phyloP scores from a whole-genome alignment of 2,329 filamentous ascomycete species.

The Leptoxyphium fumago region DNA sequence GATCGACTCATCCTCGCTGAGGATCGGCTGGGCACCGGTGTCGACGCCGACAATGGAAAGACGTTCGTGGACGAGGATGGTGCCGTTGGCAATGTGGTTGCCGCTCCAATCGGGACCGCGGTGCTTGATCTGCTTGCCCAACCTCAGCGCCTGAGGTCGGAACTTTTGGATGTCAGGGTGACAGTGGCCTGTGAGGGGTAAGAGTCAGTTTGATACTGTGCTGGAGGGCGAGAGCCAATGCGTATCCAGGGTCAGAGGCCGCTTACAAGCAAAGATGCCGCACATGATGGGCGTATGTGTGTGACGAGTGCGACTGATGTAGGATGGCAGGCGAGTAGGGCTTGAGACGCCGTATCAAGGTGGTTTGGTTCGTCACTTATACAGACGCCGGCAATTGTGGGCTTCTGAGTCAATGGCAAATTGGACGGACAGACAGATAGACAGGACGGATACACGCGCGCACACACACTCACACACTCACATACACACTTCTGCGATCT shows the following conservation, averaged over 20 bases:
- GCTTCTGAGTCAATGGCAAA: neutral
- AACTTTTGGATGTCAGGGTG: conserved; percentile 93
- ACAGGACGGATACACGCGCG: no score
- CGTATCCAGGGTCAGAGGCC: conserved; percentile 39
- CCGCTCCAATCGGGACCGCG: conserved; percentile 95
- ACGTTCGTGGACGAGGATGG: conserved; percentile 94
- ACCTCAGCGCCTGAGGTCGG: conserved; percentile 84
- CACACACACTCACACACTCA: no score
- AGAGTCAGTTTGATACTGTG: neutral
- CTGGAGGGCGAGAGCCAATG: neutral
- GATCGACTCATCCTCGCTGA: conserved; percentile 78
- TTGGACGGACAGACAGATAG: neutral
- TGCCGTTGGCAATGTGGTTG: conserved; percentile 78
- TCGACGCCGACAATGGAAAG: conserved; percentile 94
- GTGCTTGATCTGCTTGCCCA: conserved; percentile 93
- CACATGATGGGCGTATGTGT: conserved; percentile 51
- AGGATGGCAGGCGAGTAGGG: no score
- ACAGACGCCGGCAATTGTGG: no score
- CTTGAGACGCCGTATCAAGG: no score
- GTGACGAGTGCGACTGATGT: no score
- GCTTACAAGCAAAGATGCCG: conserved; percentile 89
- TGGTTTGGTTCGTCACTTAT: no score
- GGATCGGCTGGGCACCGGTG: conserved; percentile 90
- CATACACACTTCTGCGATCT: neutral
- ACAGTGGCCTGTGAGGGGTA: conserved; percentile 22